Evolutionary conservation across 306 rosid genomes (phyloP), one percentile per base, ranked within the genome.

Genomic region (Oemleria cerasiformis): DNA sequence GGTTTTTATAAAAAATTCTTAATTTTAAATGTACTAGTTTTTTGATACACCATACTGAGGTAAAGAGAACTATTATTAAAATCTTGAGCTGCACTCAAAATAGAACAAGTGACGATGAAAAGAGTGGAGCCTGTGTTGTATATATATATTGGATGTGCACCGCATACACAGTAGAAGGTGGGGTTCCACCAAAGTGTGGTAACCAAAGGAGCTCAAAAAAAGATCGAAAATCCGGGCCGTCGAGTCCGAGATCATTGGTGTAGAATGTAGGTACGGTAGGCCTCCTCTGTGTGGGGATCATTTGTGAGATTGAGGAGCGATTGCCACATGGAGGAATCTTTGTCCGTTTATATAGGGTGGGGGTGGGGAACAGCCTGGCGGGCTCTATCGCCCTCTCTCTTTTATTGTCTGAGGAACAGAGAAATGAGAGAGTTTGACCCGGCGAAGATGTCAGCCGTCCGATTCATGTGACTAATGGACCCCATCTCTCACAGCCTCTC

Each of bases 331-430:
- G 71, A 5, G 51, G 13, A 4, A 17, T 13, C 12, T 20, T 11
- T 62, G 56, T 47, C 47, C 65, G 12, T 9, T 45, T 50, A 9
- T 16, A 13, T 19, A 12, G 39, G 19, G 55, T 23, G 5, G 70
- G 70, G 77, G 78, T 78, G 86, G 84, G 72, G 40, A 74, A 83
- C 90, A 87, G 88, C 71, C 87, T 87, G 83, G 81, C 80, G 49
- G 64, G 15, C 63, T 14, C 57, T 47, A 36, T 36, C 59, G 30
- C 34, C 6, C 60, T 49, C 58, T 6, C 42, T 60, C 36, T 60
- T 14, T 60, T 60, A 60, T 36, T 39, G 48, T 4, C 43, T 34
- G 64, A 21, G 17, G 7, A 10, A 5, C 21, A 7, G 20, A 34
- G 17, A 21, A 23, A 6, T 34, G 63, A 13, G 59, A 8, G 30